Percentiles rank a stretch among this genome's conserved stretches.
phyloP scores from a whole-genome alignment of 805 yeast species.

The Candida arabinofermentans region DNA sequence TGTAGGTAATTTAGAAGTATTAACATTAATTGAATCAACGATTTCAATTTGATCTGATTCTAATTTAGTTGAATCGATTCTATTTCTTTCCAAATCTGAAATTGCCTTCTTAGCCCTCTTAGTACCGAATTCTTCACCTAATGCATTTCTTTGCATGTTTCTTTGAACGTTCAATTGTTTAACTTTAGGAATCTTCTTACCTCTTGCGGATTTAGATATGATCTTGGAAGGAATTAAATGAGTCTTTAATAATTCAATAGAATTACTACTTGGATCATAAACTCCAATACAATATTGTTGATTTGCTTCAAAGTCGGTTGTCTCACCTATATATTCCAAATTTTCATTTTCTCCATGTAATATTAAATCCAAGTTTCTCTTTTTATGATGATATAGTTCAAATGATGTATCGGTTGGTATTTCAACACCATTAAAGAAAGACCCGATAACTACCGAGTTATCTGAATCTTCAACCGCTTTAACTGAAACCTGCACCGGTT shows the following conservation, averaged over 20 bases:
- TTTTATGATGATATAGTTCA: constrained; percentile 53
- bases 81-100: constrained; percentile 71
- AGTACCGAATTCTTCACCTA: constrained; percentile 97
- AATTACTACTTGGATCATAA: constrained; percentile 62
- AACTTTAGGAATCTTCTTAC: constrained; percentile 55
- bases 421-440: constrained; percentile 76
- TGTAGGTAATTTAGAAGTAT: constrained; percentile 72
- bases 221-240: constrained; percentile 64
- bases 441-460: constrained; percentile 51
- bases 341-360: constrained; percentile 77
- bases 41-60: constrained; percentile 69
- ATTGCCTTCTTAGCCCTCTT: constrained; percentile 93
- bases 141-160: constrained; percentile 66
- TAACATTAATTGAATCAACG: constrained; percentile 68
- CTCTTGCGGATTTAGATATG: constrained; percentile 56
- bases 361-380: constrained; percentile 36
- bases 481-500: constrained; percentile 25
- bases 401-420: constrained; percentile 58
- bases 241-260: constrained; percentile 57
- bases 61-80: constrained; percentile 80
- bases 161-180: constrained; percentile 50
- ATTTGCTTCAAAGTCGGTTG: constrained; percentile 33
- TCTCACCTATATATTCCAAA: constrained; percentile 67
- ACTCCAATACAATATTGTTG: constrained; percentile 69
- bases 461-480: constrained; percentile 39